Evolutionary conservation across 306 rosid species (phyloP).

Genomic region (Dalbergia cochinchinensis): DNA sequence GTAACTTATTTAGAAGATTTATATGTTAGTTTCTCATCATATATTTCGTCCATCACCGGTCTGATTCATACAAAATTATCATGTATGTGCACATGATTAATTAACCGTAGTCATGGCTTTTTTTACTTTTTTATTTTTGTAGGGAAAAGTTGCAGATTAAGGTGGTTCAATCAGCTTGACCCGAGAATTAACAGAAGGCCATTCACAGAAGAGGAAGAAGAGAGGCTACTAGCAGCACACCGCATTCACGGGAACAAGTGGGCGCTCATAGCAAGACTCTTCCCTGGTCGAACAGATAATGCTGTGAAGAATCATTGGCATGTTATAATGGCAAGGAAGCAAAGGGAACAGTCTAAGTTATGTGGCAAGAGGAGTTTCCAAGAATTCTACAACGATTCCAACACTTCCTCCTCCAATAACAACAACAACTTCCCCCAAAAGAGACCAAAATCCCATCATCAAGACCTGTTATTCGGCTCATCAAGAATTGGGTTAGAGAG

Average conservation of each 20-base stretch:
- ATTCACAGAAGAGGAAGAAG: slow-evolving; percentile 92
- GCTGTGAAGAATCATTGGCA: slow-evolving; percentile 99
- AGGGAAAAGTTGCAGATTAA: slow-evolving; percentile 96
- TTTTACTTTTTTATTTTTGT: background rate
- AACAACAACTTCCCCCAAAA: slow-evolving; percentile 41
- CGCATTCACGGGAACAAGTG: slow-evolving; percentile 94
- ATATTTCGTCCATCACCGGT: too few species aligned
- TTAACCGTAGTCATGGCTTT: too few species aligned
- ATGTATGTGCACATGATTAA: background rate
- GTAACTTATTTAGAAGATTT: too few species aligned
- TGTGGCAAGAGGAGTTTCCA: slow-evolving; percentile 71
- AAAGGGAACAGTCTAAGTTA: slow-evolving; percentile 86
- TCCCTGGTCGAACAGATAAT: slow-evolving; percentile 91
- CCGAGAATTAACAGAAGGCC: slow-evolving; percentile 95
- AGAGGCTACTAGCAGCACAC: slow-evolving; percentile 80
- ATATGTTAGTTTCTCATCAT: too few species aligned
- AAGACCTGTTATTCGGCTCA: slow-evolving; percentile 35
- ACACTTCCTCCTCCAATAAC: background rate
- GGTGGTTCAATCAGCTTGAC: slow-evolving; percentile 98
- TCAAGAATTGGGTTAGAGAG: slow-evolving; percentile 46
- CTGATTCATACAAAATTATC: background rate
- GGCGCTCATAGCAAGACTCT: slow-evolving; percentile 92
- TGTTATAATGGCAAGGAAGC: slow-evolving; percentile 91
- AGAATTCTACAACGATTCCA: slow-evolving; percentile 32
- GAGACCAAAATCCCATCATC: slow-evolving; percentile 38